Evolutionary conservation across 345 rosid species (phyloP).

Genomic region (Eucalyptus cloeziana): DNA sequence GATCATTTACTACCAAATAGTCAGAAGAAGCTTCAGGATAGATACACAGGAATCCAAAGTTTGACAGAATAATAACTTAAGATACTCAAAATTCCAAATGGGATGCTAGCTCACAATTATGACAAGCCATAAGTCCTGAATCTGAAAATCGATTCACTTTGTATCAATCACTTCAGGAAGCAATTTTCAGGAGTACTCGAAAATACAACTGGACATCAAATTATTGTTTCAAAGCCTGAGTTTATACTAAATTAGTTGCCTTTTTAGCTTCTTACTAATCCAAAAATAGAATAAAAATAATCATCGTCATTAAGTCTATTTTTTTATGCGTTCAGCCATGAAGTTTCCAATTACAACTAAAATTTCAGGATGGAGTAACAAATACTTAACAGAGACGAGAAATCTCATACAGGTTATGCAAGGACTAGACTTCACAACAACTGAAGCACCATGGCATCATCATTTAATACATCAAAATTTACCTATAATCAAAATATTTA

Average conservation of each 20-base stretch:
- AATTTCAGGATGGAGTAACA: neutral
- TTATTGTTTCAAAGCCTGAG: neutral
- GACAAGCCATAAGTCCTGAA: neutral
- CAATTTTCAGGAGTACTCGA: neutral
- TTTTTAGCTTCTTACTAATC: neutral
- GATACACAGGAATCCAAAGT: neutral
- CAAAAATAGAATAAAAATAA: neutral
- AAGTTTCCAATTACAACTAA: neutral
- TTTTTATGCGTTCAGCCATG: neutral
- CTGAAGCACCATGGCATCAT: neutral
- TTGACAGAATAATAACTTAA: neutral
- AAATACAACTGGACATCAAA: neutral
- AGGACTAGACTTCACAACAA: neutral
- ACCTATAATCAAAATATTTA: constrained; percentile 95
- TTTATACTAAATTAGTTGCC: neutral
- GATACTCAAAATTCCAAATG: neutral
- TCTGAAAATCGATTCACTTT: neutral
- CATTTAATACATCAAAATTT: neutral
- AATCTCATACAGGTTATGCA: neutral
- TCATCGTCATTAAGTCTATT: neutral
- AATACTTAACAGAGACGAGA: neutral
- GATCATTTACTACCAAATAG: neutral
- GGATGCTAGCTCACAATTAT: neutral
- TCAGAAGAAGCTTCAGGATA: neutral
- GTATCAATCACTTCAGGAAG: neutral